These are phyloP conservation scores for Fusarium nodosum DNA, from an alignment of 2,329 filamentous ascomycete genomes.

Conservation along the genomic window DNA sequence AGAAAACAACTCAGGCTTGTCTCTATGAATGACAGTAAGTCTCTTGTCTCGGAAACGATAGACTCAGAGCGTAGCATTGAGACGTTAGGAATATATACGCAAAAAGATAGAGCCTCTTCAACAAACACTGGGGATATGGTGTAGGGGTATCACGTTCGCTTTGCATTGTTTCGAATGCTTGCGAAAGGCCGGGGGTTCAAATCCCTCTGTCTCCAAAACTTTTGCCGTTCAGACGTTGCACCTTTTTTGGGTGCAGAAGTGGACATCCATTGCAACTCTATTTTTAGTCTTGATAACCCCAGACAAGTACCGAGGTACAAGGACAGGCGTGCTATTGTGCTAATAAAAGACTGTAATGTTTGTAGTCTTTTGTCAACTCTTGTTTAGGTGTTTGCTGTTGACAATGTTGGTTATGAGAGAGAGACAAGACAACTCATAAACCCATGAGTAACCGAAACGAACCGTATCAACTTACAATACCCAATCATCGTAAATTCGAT, in stretches of 20 bases:
- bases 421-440: neutral
- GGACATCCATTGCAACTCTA: neutral
- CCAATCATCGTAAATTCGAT: neutral
- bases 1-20: neutral
- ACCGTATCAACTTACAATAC: neutral
- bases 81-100: neutral
- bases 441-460: conserved; percentile 1
- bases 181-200: conserved; percentile 52
- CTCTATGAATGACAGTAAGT: neutral
- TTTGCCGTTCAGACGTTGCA: neutral
- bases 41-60: neutral
- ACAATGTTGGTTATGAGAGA: neutral
- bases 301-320: neutral
- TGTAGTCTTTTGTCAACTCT: neutral
- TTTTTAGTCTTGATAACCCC: neutral
- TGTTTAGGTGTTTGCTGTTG: neutral
- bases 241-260: neutral
- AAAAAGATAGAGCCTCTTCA: rapidly evolving
- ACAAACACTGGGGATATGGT: conserved; percentile 46
- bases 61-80: rapidly evolving
- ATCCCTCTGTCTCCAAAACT: conserved; percentile 49
- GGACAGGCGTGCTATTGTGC: neutral
- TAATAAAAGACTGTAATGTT: no score
- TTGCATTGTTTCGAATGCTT: conserved; percentile 45
- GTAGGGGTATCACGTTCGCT: conserved; percentile 50